Base-by-base conservation (phyloP, 768 basidiomycete genomes). In the Tricholoma flavovirens region DNA sequence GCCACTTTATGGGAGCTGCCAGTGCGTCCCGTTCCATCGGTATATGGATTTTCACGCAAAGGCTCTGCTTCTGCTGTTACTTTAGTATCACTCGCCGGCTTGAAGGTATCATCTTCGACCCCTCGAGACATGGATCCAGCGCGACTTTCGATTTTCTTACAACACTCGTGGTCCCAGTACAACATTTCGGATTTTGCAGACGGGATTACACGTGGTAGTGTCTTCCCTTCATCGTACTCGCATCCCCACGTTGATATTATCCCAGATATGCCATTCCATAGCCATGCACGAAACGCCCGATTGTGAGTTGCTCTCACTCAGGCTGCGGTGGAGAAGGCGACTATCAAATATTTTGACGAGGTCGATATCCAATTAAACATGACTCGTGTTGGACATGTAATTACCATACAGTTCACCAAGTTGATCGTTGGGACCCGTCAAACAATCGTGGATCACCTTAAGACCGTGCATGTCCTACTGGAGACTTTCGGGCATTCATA, bases 151-250 rank as follows among this genome's bases (percentile, higher is more conserved):
- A 17, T 42, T 42, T 9, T 42, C 21, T 21, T 42, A 19, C 15
- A 3, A 19, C 1, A 8, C 17, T 1, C 21, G 40, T 42, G 40
- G 40, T 42, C 40, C 40, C 9, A 21, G 9, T 21, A 9, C 24
- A 26, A 3, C 24, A 26, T 26, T 26, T 26, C 5, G 24, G 24
- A 26, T 2, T 7, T 2, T 54, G 19, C 19, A 42, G 52, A 40
- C 49, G 22, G 4, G 33, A 26, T 12, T 55, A 55, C 49, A 49
- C 45, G 6, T 60, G 62, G 62, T 56, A 26, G 26, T 11, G 59
- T 55, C 10, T 26, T 29, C 32, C 49, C 11, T 36, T 14, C 53
- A 15, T 17, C 21, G 21, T 17, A n/a, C 56, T 5, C 6, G 3
- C 29, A 5, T 4, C 21, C 22, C 21, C 15, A 15, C 5, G 21